phyloP scores from a whole-genome alignment of 2,329 filamentous ascomycete species.

The Tolypocladium endophyticum region DNA sequence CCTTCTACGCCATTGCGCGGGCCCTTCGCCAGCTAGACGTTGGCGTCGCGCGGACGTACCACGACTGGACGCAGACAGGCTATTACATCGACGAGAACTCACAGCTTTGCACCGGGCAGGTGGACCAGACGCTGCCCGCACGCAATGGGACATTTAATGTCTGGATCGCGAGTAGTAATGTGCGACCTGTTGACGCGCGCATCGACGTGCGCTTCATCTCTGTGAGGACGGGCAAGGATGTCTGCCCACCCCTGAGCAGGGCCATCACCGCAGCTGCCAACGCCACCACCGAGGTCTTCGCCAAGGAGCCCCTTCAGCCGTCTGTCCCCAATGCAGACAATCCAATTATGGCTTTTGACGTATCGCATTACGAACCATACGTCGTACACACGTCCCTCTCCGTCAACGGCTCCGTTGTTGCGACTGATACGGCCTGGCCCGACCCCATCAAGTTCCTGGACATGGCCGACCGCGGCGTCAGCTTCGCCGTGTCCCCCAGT shows the following conservation, averaged over 20 bases:
- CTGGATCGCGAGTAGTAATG: slow-evolving; percentile 29
- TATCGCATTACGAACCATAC: slow-evolving; percentile 21
- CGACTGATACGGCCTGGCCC: slow-evolving; percentile 46
- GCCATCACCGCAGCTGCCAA: slow-evolving; percentile 21
- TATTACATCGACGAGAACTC: background rate
- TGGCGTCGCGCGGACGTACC: slow-evolving; percentile 36
- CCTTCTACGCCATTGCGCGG: slow-evolving; percentile 38
- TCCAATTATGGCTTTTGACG: background rate
- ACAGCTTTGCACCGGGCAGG: slow-evolving; percentile 2
- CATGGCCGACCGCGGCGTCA: slow-evolving; percentile 28
- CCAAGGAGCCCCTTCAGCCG: slow-evolving; percentile 1
- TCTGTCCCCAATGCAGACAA: slow-evolving; percentile 24
- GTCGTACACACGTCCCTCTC: slow-evolving; percentile 35
- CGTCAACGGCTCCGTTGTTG: slow-evolving; percentile 24
- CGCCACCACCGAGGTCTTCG: slow-evolving; percentile 25
- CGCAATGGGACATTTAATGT: slow-evolving; percentile 26
- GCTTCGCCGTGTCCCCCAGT: slow-evolving; percentile 18
- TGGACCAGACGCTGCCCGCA: slow-evolving; percentile 26
- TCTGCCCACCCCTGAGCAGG: slow-evolving; percentile 13
- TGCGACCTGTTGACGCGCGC: slow-evolving; percentile 11
- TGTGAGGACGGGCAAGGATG: slow-evolving; percentile 25
- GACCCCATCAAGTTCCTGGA: slow-evolving; percentile 52
- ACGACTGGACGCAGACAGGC: slow-evolving; percentile 26
- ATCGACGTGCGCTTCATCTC: slow-evolving; percentile 29
- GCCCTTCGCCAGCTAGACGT: slow-evolving; percentile 51